Conservation (phyloP, 1,139 yeast genomes). For the Suhomyces choctaworum region DNA sequence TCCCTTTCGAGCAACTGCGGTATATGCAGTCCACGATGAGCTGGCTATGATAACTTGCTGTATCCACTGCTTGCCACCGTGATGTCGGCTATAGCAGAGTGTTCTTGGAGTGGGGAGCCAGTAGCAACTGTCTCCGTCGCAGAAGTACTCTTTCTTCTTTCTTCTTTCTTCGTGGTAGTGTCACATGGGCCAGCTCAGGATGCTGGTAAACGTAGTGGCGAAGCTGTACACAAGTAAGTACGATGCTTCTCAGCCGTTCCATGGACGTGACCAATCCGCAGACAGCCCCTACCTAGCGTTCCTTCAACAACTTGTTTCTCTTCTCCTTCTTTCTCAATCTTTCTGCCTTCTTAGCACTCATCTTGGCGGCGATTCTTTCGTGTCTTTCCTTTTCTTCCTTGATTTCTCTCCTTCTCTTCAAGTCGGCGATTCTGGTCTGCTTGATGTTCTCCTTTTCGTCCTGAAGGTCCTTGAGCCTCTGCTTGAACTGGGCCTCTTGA, state of each 20-base stretch:
- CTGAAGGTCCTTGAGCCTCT: constrained; percentile 55
- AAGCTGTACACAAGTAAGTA: too few species aligned
- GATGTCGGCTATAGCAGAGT: too few species aligned
- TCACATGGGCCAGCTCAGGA: too few species aligned
- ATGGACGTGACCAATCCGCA: neutral
- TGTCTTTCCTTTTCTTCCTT: constrained; percentile 76
- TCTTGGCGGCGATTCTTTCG: constrained; percentile 66
- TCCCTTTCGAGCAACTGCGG: too few species aligned
- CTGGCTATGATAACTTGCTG: too few species aligned
- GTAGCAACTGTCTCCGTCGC: too few species aligned
- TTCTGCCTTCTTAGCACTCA: constrained; percentile 78
- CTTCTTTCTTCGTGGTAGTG: too few species aligned
- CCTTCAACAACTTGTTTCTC: constrained; percentile 76
- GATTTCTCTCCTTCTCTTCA: constrained; percentile 65
- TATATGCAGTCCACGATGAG: constrained; percentile 10
- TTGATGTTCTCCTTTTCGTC: constrained; percentile 62
- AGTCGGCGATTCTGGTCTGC: constrained; percentile 49
- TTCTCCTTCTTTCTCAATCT: constrained; percentile 78
- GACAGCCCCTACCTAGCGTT: constrained; percentile 37
- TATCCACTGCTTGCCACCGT: too few species aligned
- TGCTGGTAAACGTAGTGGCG: too few species aligned
- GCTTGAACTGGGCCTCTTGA: constrained; percentile 48
- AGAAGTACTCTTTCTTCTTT: too few species aligned
- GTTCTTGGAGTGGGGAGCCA: too few species aligned
- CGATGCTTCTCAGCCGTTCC: too few species aligned